A percentile compares a stretch with the other conserved stretches of the same genome.
Evolutionary conservation across 371 early-diverging fungal genomes (phyloP).

Genomic region (Nematocida homosporus): DNA sequence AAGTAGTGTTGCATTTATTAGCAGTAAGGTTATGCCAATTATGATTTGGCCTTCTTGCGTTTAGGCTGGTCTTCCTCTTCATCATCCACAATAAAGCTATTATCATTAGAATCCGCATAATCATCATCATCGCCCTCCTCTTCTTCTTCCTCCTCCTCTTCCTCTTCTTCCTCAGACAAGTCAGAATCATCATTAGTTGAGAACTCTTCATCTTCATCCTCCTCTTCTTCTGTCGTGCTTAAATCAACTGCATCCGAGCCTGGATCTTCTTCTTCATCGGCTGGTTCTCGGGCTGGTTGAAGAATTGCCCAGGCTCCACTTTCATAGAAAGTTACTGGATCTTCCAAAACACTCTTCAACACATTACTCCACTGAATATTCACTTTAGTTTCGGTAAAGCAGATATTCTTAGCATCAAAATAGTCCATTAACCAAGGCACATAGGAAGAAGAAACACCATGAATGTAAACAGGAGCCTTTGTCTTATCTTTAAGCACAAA

Average conservation of each 20-base stretch:
- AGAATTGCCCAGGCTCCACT: conserved; percentile 84
- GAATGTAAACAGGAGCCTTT: conserved; percentile 82
- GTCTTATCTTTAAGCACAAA: conserved; percentile 91
- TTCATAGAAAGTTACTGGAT: conserved; percentile 86
- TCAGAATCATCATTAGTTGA: conserved; percentile 31
- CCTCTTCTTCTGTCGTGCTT: conserved; percentile 22
- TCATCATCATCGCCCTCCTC: conserved; percentile 23
- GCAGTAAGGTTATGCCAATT: no score
- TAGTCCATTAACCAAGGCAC: conserved; percentile 91
- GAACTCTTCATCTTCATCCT: conserved; percentile 22
- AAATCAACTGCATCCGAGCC: conserved; percentile 36
- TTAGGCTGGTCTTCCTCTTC: conserved; percentile 42
- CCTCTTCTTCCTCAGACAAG: conserved; percentile 38
- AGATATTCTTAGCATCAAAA: conserved; percentile 89
- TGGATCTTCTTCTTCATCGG: conserved; percentile 44
- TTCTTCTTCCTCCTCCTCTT: conserved; percentile 47
- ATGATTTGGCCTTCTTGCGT: conserved; percentile 45
- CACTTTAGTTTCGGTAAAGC: conserved; percentile 88
- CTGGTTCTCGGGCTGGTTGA: conserved; percentile 69
- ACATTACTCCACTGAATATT: conserved; percentile 94
- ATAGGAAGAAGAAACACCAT: conserved; percentile 84
- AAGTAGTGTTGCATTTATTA: no score
- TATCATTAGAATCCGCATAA: conserved; percentile 40
- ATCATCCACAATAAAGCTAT: conserved; percentile 55
- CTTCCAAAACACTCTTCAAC: conserved; percentile 91